These are phyloP conservation scores for Anisodus tanguticus DNA, from an alignment of 257 asterid genomes.

Conservation along the genomic window DNA sequence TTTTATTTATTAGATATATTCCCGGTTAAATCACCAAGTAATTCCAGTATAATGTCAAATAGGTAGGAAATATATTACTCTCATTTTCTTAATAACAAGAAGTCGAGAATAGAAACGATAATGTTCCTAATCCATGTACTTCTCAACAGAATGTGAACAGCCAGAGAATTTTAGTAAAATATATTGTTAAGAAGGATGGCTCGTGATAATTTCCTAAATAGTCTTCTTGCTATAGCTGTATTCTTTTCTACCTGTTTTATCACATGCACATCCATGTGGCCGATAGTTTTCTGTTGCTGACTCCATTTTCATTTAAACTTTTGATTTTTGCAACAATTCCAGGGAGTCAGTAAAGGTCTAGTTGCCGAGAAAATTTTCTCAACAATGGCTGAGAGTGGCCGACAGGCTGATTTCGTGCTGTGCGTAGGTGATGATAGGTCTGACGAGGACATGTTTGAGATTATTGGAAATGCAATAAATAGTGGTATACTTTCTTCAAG, in stretches of 20 bases:
- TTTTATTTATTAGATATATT: not conserved
- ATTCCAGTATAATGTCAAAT: not conserved
- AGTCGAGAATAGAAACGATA: not conserved
- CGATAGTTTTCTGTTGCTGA: not conserved
- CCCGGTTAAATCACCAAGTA: not conserved
- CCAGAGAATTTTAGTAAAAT: not conserved
- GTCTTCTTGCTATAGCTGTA: conserved; percentile 6
- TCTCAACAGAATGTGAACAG: conserved; percentile 7
- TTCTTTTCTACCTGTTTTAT: conserved; percentile 10
- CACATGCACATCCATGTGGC: not conserved
- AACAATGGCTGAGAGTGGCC: conserved; percentile 45
- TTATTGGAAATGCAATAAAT: conserved; percentile 42
- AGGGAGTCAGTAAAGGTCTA: conserved; percentile 62
- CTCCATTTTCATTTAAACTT: not conserved
- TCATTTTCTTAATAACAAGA: conserved; percentile 17
- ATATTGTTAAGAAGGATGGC: not conserved
- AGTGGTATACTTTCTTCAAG: conserved; percentile 37
- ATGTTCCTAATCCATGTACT: conserved; percentile 4
- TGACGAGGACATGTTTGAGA: conserved; percentile 65
- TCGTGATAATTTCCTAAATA: not conserved
- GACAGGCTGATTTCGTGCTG: conserved; percentile 52
- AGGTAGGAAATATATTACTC: not conserved
- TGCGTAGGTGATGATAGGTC: conserved; percentile 67
- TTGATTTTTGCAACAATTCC: conserved; percentile 25
- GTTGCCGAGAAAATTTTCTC: conserved; percentile 54